Percentiles rank a stretch among this genome's conserved stretches.
phyloP scores from a whole-genome alignment of 2,329 filamentous ascomycete genomes.

The Paramyrothecium roridum region DNA sequence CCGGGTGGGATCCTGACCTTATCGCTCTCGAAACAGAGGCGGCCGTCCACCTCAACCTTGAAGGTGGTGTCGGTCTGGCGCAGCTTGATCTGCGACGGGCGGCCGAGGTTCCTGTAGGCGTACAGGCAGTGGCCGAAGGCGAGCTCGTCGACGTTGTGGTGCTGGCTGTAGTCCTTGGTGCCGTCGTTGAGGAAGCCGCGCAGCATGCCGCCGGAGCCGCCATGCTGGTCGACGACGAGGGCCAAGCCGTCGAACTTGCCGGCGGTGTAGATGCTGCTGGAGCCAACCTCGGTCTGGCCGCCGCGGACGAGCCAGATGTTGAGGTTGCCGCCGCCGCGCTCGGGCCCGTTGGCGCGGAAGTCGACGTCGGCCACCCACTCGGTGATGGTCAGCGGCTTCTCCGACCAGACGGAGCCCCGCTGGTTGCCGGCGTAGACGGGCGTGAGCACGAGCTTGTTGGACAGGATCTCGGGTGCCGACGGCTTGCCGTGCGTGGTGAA shows the following conservation, averaged over 20 bases:
- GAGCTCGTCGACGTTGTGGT: conserved; percentile 75
- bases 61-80: conserved; percentile 62
- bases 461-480: conserved; percentile 62
- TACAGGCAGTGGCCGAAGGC: conserved; percentile 94
- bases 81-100: conserved; percentile 76
- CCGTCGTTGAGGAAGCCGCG: conserved; percentile 95
- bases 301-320: conserved; percentile 88
- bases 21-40: conserved; percentile 77
- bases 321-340: conserved; percentile 82
- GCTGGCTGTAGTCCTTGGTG: conserved; percentile 70
- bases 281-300: conserved; percentile 61
- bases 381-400: conserved; percentile 56
- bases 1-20: conserved; percentile 75
- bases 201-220: conserved; percentile 73
- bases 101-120: conserved; percentile 85
- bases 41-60: conserved; percentile 76
- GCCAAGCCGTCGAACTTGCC: conserved; percentile 87
- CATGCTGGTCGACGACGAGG: conserved; percentile 80
- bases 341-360: conserved; percentile 82
- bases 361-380: conserved; percentile 82
- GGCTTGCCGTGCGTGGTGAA: conserved; percentile 55
- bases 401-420: conserved; percentile 79
- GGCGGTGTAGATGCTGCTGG: conserved; percentile 79
- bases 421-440: conserved; percentile 83
- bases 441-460: conserved; percentile 89